phyloP scores from a whole-genome alignment of 495 filamentous ascomycete genomes.

The Penicillium crystallinum region DNA sequence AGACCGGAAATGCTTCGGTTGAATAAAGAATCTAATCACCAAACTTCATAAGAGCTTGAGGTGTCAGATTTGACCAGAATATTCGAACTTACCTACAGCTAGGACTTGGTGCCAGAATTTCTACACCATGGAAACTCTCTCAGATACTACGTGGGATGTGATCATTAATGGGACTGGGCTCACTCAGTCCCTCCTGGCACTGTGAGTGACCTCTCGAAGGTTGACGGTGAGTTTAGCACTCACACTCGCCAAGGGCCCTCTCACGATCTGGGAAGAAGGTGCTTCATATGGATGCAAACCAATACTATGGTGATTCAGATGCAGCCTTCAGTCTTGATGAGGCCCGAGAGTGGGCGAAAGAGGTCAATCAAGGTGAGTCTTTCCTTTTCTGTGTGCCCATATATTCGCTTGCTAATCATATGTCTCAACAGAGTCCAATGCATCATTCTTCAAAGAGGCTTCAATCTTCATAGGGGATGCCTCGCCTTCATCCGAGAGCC shows the following conservation, averaged over 20 bases:
- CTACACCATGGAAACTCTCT: constrained; percentile 67
- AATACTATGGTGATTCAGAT: constrained; percentile 81
- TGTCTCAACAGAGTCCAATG: constrained; percentile 27
- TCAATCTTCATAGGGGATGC: constrained; percentile 22
- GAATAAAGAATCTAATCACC: constrained; percentile 16
- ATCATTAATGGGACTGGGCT: constrained; percentile 86
- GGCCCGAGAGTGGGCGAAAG: constrained; percentile 64
- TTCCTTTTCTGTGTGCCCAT: background rate
- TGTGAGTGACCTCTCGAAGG: constrained; percentile 56
- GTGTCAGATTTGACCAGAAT: constrained; percentile 21
- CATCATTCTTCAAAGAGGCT: constrained; percentile 38
- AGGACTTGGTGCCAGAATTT: constrained; percentile 9
- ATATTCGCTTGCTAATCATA: constrained; percentile 18
- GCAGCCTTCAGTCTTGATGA: constrained; percentile 87
- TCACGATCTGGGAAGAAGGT: constrained; percentile 89
- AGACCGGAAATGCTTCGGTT: constrained; percentile 4
- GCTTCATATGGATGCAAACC: constrained; percentile 81
- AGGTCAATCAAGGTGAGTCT: constrained; percentile 42
- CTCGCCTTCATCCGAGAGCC: background rate
- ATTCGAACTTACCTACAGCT: constrained; percentile 25
- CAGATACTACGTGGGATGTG: constrained; percentile 84
- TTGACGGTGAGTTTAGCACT: constrained; percentile 41
- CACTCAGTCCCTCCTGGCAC: constrained; percentile 82
- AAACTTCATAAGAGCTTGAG: constrained; percentile 25
- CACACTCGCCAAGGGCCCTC: constrained; percentile 67